Percentiles rank a stretch among this genome's conserved stretches.
Evolutionary conservation across 768 basidiomycete species (phyloP).

Genomic region (Agaricus blazei): DNA sequence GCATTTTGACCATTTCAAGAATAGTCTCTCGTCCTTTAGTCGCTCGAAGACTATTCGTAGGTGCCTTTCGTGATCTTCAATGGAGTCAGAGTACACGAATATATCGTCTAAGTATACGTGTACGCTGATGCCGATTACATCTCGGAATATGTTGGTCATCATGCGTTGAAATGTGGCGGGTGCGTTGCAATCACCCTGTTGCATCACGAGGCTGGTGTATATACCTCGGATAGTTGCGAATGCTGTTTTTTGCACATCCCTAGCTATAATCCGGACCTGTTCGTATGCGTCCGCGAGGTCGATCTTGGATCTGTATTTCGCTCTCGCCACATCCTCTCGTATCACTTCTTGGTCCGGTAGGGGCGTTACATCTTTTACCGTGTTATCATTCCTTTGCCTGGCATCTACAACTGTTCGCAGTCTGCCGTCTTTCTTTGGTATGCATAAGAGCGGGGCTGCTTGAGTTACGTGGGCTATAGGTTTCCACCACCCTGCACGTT

Average conservation of each 20-base stretch:
- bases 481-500: constrained; percentile 30
- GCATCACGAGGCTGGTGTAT: constrained; percentile 24
- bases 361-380: constrained; percentile 23
- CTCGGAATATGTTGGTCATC: constrained; percentile 27
- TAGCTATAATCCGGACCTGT: constrained; percentile 24
- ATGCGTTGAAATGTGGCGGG: constrained; percentile 22
- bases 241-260: constrained; percentile 18
- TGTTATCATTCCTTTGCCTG: constrained; percentile 32
- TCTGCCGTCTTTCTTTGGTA: constrained; percentile 18
- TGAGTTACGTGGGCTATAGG: constrained; percentile 12
- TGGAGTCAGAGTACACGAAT: constrained; percentile 25
- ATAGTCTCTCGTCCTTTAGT: constrained; percentile 21
- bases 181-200: constrained; percentile 21
- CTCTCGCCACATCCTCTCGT: constrained; percentile 21
- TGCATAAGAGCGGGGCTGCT: constrained; percentile 26
- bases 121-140: constrained; percentile 26
- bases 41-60: constrained; percentile 21
- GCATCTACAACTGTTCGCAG: constrained; percentile 27
- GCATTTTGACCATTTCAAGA: constrained; percentile 23
- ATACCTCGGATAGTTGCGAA: constrained; percentile 25
- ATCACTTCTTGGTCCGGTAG: constrained; percentile 19
- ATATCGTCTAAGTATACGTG: constrained; percentile 21
- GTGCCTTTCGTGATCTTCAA: constrained; percentile 28
- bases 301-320: constrained; percentile 25
- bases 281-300: constrained; percentile 37